These are phyloP conservation scores for Monosporozyma siamensis DNA, from an alignment of 805 yeast genomes.

Conservation along the genomic window DNA sequence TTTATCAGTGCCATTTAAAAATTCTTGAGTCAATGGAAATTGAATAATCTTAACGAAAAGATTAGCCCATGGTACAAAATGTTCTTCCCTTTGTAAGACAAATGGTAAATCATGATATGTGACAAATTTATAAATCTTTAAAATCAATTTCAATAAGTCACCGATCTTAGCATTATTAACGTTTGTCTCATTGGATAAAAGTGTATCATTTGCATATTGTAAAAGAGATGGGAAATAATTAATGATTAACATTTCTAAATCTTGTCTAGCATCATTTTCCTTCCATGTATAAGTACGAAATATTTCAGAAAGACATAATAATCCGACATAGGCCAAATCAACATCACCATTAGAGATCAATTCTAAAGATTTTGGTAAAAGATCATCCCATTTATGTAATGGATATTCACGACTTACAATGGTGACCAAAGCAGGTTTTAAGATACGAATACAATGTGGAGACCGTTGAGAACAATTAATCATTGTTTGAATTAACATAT, in stretches of 20 bases:
- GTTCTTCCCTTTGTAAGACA: constrained; percentile 45
- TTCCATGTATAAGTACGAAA: constrained; percentile 65
- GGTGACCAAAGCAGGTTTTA: constrained; percentile 42
- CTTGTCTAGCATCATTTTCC: constrained; percentile 44
- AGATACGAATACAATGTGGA: constrained; percentile 34
- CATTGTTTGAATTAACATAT: constrained; percentile 57
- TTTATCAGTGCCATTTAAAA: constrained; percentile 36
- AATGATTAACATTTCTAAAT: constrained; percentile 44
- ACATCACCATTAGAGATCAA: constrained; percentile 39
- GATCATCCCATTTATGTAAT: constrained; percentile 41
- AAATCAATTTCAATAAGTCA: constrained; percentile 63
- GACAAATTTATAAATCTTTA: constrained; percentile 71
- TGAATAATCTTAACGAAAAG: constrained; percentile 61
- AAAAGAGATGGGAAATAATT: constrained; percentile 59
- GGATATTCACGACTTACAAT: constrained; percentile 46
- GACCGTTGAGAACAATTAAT: constrained; percentile 36
- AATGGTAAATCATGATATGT: constrained; percentile 66
- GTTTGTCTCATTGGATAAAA: constrained; percentile 32
- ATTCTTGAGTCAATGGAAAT: constrained; percentile 36
- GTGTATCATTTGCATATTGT: constrained; percentile 50
- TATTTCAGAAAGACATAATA: constrained; percentile 61
- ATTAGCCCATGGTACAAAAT: constrained; percentile 59
- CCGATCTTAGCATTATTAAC: constrained; percentile 37
- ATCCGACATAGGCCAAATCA: constrained; percentile 49
- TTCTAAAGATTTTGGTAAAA: constrained; percentile 38